Base-by-base conservation (phyloP, 2,329 filamentous ascomycete genomes). In the Clonostachys byssicola region DNA sequence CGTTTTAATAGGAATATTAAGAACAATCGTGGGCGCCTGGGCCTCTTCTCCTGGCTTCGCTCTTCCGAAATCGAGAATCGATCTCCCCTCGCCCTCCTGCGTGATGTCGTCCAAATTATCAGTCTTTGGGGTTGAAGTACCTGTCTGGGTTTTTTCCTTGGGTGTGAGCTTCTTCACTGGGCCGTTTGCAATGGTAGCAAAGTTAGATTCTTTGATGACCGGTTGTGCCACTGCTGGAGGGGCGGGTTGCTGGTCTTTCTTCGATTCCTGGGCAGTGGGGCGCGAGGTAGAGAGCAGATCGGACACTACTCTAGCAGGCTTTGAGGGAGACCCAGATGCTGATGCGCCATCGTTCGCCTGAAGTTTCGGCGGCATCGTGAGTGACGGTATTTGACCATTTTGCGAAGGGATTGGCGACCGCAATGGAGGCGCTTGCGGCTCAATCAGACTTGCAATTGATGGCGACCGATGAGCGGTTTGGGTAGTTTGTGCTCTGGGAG, bases 401-500 rank as follows among this genome's bases (percentile, higher is more conserved):
- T 58, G 62, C 5, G 63, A 51, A 23, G 61, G 59, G 14, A 53
- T 58, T 3, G 58, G 62, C 41, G 60, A 65, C 14, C 54, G 51
- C 42, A 57, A 57, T 14, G 53, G 39, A 5, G 59, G 62, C 5
- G 64, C 65, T 6, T 67, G 63, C 13, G 64, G 65, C 41, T 96
- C 90, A 44, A 96, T 89, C 48, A 96, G 78, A 66, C 89, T 95
- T 6, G 90, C 86, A 55, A 96, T 96, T 4, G 92, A 92, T 2
- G 92, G 92, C 5, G 92, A 96, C 38, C 58, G 64, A 46, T 60
- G 63, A 12, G 61, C 56, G 61, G 56, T 42, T 65, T 48, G 45
- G n/a, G 60, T 54, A 12, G 64, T 58, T 30, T 30, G 23, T 14
- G 57, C 63, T 42, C 75, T 72, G n/a, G 79, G 80, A 8, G 80